These are phyloP conservation scores for Bretschneidera sinensis DNA, from an alignment of 345 rosid genomes.

Conservation along the genomic window DNA sequence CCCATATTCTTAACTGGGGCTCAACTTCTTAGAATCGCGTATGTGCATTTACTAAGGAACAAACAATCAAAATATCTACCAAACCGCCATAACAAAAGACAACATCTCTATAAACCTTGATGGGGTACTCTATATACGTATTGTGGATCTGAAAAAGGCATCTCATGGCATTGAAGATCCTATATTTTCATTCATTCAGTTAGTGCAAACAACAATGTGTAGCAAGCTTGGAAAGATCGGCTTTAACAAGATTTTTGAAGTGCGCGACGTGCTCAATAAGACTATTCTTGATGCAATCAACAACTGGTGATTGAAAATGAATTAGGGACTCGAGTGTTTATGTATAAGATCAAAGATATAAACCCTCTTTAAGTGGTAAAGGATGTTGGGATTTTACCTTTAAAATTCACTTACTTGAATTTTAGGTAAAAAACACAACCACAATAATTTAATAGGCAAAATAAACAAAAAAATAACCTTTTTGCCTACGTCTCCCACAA, in stretches of 20 bases:
- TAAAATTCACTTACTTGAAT: too few relatives aligned
- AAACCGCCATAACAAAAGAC: conserved; percentile 2
- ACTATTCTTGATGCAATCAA: conserved; percentile 4
- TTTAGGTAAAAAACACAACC: too few relatives aligned
- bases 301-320: not conserved
- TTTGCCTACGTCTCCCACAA: too few relatives aligned
- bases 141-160: conserved; percentile 7
- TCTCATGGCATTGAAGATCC: conserved; percentile 12
- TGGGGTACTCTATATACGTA: conserved; percentile 7
- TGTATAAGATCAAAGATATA: conserved; percentile 4
- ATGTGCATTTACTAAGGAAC: conserved; percentile 1
- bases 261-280: not conserved
- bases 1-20: not conserved
- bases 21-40: conserved; percentile 2
- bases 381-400: too few relatives aligned
- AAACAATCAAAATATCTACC: conserved; percentile 2
- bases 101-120: not conserved
- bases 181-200: conserved; percentile 5
- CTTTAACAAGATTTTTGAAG: not conserved
- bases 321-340: not conserved
- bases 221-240: conserved; percentile 9
- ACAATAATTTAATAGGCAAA: too few relatives aligned
- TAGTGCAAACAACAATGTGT: conserved; percentile 1
- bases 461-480: too few relatives aligned
- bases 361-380: too few relatives aligned